Evolutionary conservation across 179 eudicot genomes (phyloP), one percentile per base, ranked within the genome.

Genomic region (Gypsophila paniculata): DNA sequence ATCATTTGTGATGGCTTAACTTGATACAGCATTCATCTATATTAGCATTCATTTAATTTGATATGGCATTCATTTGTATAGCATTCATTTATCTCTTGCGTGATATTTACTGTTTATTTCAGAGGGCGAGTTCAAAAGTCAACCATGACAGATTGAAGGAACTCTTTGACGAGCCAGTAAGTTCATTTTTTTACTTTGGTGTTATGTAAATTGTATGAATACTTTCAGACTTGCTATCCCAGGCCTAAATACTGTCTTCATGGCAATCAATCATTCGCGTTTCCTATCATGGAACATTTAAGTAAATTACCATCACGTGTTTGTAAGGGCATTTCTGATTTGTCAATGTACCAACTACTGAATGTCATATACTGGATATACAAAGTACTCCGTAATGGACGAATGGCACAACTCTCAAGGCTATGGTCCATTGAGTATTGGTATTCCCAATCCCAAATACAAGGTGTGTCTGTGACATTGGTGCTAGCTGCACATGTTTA

Each of bases 111-210:
- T 65, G 29, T 74, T 71, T 58, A 34, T 75, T 80, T 73, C 86
- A 86, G 90, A 79, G 85, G 72, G 75, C 76, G 25, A 84, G 90
- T 74, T 84, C 88, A 57, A 86, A 79, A 65, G 67, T 86, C 79
- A 86, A 86, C 75, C 82, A 78, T 42, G 87, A 84, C 46, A 76
- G 75, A 49, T 75, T 86, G 82, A 80, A 84, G 75, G 82, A 80
- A 42, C 78, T 86, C 38, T 79, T 86, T 48, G 87, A 78, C 70
- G 86, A 73, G 54, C 77, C 87, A 70, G 90, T 86, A 77, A 78
- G 87, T 86, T 42, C 32, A 26, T 34, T 55, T 46, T 59, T 65
- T n/a, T 25, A 61, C 15, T n/a, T 52, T 48, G 23, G 23, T 53
- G 18, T 29, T 2, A 61, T 36, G 44, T 3, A 59, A n/a, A 25